Percentiles rank a stretch among this genome's conserved stretches.
phyloP scores from a whole-genome alignment of 169 alveolate species.

The Plasmodium vivax region DNA sequence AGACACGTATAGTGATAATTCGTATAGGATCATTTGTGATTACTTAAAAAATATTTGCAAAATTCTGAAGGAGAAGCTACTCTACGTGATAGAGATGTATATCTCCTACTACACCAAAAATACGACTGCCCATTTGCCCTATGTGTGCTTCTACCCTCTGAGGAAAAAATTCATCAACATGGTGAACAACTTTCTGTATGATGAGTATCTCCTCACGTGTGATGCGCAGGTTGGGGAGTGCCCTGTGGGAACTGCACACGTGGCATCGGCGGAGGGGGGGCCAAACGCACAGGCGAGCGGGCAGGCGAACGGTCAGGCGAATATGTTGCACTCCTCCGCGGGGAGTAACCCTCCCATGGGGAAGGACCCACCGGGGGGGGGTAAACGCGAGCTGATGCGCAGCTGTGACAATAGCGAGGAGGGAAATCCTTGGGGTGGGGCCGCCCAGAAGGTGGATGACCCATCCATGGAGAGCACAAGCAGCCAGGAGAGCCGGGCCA shows the following conservation, averaged over 20 bases:
- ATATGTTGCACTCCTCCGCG: not conserved
- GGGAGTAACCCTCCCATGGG: not conserved
- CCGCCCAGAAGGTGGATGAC: not conserved
- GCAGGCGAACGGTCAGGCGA: not conserved
- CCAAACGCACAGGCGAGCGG: not conserved
- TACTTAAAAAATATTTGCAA: constrained; percentile 40
- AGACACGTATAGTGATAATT: constrained; percentile 54
- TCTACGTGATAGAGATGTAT: constrained; percentile 55
- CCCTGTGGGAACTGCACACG: not conserved
- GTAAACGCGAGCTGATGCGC: not conserved
- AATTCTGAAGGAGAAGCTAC: constrained; percentile 41
- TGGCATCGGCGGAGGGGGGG: not conserved
- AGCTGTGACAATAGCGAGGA: not conserved
- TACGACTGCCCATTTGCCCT: constrained; percentile 10
- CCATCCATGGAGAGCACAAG: constrained; percentile 53
- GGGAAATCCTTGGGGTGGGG: not conserved
- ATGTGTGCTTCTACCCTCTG: constrained; percentile 58
- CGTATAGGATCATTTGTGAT: constrained; percentile 41
- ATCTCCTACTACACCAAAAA: constrained; percentile 74
- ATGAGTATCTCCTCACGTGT: not conserved
- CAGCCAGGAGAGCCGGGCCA: not conserved
- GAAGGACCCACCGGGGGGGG: not conserved
- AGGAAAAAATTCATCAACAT: constrained; percentile 55
- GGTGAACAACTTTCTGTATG: constrained; percentile 50
- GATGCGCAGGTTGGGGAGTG: not conserved